These are phyloP conservation scores for Taphrina populina DNA, from an alignment of 1,139 yeast genomes.

Conservation along the genomic window DNA sequence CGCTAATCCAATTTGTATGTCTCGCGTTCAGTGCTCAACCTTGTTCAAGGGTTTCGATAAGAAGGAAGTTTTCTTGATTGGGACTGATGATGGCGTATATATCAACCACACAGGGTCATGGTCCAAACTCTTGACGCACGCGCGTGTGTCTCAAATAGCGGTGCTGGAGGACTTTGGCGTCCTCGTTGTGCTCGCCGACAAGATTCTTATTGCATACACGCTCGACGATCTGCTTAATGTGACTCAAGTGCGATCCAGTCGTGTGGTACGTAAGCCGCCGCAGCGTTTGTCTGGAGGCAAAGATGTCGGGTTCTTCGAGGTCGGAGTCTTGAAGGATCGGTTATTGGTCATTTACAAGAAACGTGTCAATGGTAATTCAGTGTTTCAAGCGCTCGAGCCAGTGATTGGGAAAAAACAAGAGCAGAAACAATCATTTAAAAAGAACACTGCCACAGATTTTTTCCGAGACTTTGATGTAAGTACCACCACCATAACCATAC, in stretches of 20 bases:
- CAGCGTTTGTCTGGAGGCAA: conserved; percentile 24
- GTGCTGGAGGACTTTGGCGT: conserved; percentile 60
- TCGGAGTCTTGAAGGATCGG: conserved; percentile 63
- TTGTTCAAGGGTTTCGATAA: conserved; percentile 3
- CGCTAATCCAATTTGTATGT: conserved; percentile 39
- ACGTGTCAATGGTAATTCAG: conserved; percentile 41
- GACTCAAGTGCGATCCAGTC: neutral
- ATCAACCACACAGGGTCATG: conserved; percentile 6
- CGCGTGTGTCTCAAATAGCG: conserved; percentile 58
- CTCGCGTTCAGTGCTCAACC: conserved; percentile 26
- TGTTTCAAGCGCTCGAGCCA: conserved; percentile 48
- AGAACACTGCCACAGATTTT: conserved; percentile 42
- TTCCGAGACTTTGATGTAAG: conserved; percentile 46
- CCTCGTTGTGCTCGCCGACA: conserved; percentile 60
- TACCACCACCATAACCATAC: too few relatives aligned
- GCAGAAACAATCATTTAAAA: conserved; percentile 10
- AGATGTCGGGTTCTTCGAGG: conserved; percentile 56
- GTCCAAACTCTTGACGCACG: neutral
- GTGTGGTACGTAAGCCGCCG: neutral
- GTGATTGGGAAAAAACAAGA: conserved; percentile 46
- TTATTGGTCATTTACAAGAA: conserved; percentile 52
- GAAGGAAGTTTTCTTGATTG: conserved; percentile 7
- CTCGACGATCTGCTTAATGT: conserved; percentile 48
- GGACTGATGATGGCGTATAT: conserved; percentile 28
- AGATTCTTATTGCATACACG: conserved; percentile 60